Evolutionary conservation across 2,329 filamentous ascomycete species (phyloP), one percentile per base, ranked within the genome.

Genomic region (Apiospora sp.): DNA sequence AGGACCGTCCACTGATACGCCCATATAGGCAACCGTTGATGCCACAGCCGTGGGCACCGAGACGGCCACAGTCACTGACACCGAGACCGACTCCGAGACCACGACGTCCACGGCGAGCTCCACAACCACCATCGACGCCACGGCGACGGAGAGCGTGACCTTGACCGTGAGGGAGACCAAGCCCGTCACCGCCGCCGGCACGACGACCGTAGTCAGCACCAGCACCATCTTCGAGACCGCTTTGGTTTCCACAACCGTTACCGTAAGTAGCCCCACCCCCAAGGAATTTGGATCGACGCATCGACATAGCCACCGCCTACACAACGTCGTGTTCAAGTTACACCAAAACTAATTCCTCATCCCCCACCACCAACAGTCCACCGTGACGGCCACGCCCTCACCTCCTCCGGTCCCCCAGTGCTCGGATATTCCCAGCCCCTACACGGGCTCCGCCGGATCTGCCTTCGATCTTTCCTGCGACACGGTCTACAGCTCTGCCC

Each of bases 111-210:
- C 49, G 24, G 16, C 49, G 0, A 19, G 27, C 6, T 61, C 69
- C 27, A 70, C 69, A 16, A 46, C 34, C 46, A 70, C 48, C n/a
- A 58, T 61, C 16, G 48, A 70, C 16, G 49, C 69, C 8, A 70
- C 69, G 14, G 69, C 69, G 2, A 70, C 69, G 8, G 43, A 48
- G 34, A 70, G 69, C 69, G 69, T 58, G 34, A 70, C 69, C 10
- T 8, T 24, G 16, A 70, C 48, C 2, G n/a, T 61, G 37, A 61
- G 30, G 5, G 16, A 58, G 34, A 61, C 49, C 14, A 30, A 70
- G 37, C n/a, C 51, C 14, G 30, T 44, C 7, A 70, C 49, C 43
- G 16, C 27, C 49, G 5, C 14, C 49, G 24, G 49, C 27, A 48
- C 24, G 24, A 24, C 49, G 10, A 54, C 49, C 49, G 49, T 27